Evolutionary conservation across 2,329 filamentous ascomycete genomes (phyloP).

Genomic region (Pezicula rhizophila): DNA sequence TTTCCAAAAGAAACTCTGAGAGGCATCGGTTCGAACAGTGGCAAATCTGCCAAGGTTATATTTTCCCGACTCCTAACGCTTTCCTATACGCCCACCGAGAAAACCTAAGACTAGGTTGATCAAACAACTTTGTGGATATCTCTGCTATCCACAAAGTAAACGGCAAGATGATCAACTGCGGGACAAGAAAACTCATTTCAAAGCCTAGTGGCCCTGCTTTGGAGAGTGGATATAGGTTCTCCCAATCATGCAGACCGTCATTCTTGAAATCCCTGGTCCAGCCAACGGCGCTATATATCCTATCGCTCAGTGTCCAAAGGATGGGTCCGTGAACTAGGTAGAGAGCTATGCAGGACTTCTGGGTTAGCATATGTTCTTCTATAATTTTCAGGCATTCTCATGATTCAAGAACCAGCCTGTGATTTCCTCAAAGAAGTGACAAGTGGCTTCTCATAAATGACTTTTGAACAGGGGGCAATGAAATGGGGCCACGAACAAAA

Average conservation of each 20-base stretch:
- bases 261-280: slow-evolving; percentile 43
- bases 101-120: slow-evolving; percentile 55
- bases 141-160: slow-evolving; percentile 54
- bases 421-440: no score
- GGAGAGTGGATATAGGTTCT: slow-evolving; percentile 48
- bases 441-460: no score
- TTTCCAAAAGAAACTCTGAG: no score
- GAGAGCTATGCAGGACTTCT: slow-evolving; percentile 30
- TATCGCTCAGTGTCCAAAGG: slow-evolving; percentile 52
- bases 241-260: slow-evolving; percentile 49
- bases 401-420: no score
- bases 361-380: no score
- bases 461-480: no score
- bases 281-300: slow-evolving; percentile 56
- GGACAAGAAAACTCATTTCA: slow-evolving; percentile 51
- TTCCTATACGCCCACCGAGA: slow-evolving; percentile 50
- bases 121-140: slow-evolving; percentile 46
- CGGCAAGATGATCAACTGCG: slow-evolving; percentile 55
- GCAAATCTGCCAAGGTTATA: no score
- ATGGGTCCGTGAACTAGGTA: slow-evolving; percentile 62
- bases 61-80: slow-evolving; percentile 24
- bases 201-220: slow-evolving; percentile 52
- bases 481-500: slow-evolving; percentile 28
- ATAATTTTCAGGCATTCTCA: no score
- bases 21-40: no score